Percentiles rank a stretch among this genome's conserved stretches.
These are phyloP conservation scores for Dittrichia graveolens DNA, from an alignment of 129 eudicot species.

Conservation along the genomic window DNA sequence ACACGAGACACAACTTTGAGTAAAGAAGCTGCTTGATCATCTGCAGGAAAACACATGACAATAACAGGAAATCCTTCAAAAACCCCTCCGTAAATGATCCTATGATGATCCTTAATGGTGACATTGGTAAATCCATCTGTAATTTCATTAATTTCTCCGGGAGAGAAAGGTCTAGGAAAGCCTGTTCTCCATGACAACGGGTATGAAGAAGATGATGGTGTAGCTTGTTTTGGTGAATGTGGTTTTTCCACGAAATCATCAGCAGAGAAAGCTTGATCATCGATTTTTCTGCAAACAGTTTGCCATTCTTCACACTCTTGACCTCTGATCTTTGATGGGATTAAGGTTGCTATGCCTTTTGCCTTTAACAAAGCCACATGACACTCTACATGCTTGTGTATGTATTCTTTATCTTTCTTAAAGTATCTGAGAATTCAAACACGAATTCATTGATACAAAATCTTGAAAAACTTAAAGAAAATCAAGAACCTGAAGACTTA, in stretches of 20 bases:
- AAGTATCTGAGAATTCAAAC: slow-evolving; percentile 33
- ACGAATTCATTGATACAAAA: slow-evolving; percentile 12
- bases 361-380: slow-evolving; percentile 48
- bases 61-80: slow-evolving; percentile 36
- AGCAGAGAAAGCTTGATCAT: slow-evolving; percentile 19
- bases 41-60: slow-evolving; percentile 31
- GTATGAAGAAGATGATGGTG: slow-evolving; percentile 33
- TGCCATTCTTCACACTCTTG: slow-evolving; percentile 37
- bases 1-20: slow-evolving; percentile 42
- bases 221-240: slow-evolving; percentile 27
- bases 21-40: slow-evolving; percentile 32
- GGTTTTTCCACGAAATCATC: slow-evolving; percentile 23
- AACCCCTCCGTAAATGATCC: slow-evolving; percentile 28
- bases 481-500: background rate
- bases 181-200: slow-evolving; percentile 49
- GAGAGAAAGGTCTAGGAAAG: slow-evolving; percentile 43
- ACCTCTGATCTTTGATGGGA: slow-evolving; percentile 47
- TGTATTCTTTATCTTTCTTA: slow-evolving; percentile 48
- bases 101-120: slow-evolving; percentile 17
- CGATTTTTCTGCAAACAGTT: slow-evolving; percentile 29
- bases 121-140: slow-evolving; percentile 40
- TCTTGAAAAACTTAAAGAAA: background rate
- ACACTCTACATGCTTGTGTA: slow-evolving; percentile 50
- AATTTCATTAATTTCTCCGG: slow-evolving; percentile 41
- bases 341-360: slow-evolving; percentile 48